Evolutionary conservation across 2,329 filamentous ascomycete species (phyloP).

Genomic region (Atkinsonella hypoxylon): DNA sequence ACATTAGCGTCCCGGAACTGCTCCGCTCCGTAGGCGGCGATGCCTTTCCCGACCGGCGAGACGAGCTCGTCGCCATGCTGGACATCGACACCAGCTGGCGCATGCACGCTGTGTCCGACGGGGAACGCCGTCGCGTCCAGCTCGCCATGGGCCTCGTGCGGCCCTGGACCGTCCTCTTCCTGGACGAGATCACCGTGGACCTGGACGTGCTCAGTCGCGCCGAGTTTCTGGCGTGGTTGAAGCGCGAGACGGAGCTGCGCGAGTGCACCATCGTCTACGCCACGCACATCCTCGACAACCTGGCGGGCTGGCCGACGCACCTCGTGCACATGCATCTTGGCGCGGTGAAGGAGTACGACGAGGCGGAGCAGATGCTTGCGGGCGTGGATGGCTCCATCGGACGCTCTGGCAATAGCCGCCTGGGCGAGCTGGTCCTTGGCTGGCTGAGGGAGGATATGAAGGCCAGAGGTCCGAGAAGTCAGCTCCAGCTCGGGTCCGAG

Average conservation of each 20-base stretch:
- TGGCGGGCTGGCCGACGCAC: conserved; percentile 90
- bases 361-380: conserved; percentile 56
- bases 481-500: conserved; percentile 42
- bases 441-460: conserved; percentile 78
- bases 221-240: conserved; percentile 78
- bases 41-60: conserved; percentile 66
- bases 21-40: conserved; percentile 78
- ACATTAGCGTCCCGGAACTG: conserved; percentile 83
- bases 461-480: conserved; percentile 64
- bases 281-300: conserved; percentile 91
- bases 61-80: conserved; percentile 77
- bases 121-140: conserved; percentile 83
- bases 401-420: conserved; percentile 58
- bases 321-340: conserved; percentile 92
- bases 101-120: conserved; percentile 91
- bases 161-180: conserved; percentile 80
- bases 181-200: conserved; percentile 97
- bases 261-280: conserved; percentile 92
- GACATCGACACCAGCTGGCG: conserved; percentile 90
- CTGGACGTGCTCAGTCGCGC: conserved; percentile 76
- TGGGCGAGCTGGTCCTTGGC: conserved; percentile 76
- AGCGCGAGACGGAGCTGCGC: conserved; percentile 70
- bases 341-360: conserved; percentile 75
- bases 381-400: conserved; percentile 28
- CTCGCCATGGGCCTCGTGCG: conserved; percentile 89